phyloP scores from a whole-genome alignment of 192 early-diverging fungal species.

The Radiomyces spectabilis region DNA sequence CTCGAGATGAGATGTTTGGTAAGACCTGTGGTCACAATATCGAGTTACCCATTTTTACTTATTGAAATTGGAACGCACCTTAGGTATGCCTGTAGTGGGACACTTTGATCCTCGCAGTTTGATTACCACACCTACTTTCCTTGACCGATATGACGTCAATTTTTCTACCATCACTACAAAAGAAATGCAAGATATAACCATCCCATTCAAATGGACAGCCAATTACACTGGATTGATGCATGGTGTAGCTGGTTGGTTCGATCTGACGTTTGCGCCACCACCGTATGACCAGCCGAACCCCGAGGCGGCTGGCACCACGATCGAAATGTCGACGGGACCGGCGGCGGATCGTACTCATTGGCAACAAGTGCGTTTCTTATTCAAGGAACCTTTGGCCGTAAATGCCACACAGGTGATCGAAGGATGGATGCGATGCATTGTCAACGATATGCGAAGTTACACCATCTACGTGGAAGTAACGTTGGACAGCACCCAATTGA shows the following conservation, averaged over 20 bases:
- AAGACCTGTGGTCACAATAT: too few relatives aligned
- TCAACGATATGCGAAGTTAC: conserved; percentile 90
- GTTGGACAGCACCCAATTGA: conserved; percentile 38
- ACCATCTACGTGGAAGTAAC: conserved; percentile 72
- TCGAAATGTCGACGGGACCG: conserved; percentile 81
- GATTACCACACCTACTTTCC: conserved; percentile 55
- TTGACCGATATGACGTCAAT: conserved; percentile 60
- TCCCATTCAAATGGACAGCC: conserved; percentile 77
- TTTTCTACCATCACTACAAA: conserved; percentile 75
- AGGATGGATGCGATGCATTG: conserved; percentile 81
- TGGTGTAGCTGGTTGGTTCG: conserved; percentile 97
- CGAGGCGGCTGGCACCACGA: conserved; percentile 39
- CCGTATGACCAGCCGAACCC: conserved; percentile 20
- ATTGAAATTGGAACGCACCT: too few relatives aligned
- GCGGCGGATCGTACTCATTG: conserved; percentile 89
- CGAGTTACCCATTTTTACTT: too few relatives aligned
- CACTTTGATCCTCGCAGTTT: conserved; percentile 79
- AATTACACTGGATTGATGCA: conserved; percentile 88
- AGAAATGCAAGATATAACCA: conserved; percentile 75
- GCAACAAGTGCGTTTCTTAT: conserved; percentile 94
- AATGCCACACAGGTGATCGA: conserved; percentile 82
- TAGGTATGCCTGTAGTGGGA: conserved; percentile 88
- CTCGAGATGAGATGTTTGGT: conserved; percentile 87
- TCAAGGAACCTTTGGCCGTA: conserved; percentile 90
- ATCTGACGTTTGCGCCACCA: conserved; percentile 72